phyloP scores from a whole-genome alignment of 1,139 yeast genomes.

The Hansenula lynferdii region DNA sequence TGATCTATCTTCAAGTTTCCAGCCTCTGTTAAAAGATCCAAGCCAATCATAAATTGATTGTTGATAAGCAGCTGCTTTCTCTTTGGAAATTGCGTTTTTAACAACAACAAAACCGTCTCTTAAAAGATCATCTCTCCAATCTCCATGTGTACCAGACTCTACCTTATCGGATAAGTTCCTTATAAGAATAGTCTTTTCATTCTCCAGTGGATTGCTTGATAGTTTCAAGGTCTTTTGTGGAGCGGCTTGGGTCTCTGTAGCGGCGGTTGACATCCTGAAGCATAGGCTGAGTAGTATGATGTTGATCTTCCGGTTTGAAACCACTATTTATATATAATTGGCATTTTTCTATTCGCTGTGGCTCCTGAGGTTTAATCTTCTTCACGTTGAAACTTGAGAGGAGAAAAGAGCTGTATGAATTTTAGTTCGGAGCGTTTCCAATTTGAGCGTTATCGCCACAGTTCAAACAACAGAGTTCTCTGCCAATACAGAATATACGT shows the following conservation, averaged over 20 bases:
- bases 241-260: background rate
- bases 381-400: too few species aligned
- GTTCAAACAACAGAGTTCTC: too few species aligned
- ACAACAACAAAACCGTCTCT: conserved; percentile 23
- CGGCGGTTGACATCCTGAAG: too few species aligned
- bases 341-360: too few species aligned
- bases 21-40: conserved; percentile 11
- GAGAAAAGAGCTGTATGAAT: too few species aligned
- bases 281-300: too few species aligned
- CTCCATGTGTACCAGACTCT: conserved; percentile 5
- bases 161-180: conserved; percentile 5
- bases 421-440: too few species aligned
- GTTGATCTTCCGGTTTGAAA: too few species aligned
- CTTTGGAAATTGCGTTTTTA: conserved; percentile 19
- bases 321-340: too few species aligned
- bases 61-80: conserved; percentile 17
- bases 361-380: too few species aligned
- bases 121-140: conserved; percentile 22
- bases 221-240: background rate
- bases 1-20: conserved; percentile 19
- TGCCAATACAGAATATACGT: too few species aligned
- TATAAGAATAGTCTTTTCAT: conserved; percentile 10
- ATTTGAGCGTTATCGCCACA: too few species aligned
- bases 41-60: conserved; percentile 15
- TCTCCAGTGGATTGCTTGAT: conserved; percentile 8